Evolutionary conservation across 1,284 basidiomycete species (phyloP).

Genomic region (Boletellus deceptivus): DNA sequence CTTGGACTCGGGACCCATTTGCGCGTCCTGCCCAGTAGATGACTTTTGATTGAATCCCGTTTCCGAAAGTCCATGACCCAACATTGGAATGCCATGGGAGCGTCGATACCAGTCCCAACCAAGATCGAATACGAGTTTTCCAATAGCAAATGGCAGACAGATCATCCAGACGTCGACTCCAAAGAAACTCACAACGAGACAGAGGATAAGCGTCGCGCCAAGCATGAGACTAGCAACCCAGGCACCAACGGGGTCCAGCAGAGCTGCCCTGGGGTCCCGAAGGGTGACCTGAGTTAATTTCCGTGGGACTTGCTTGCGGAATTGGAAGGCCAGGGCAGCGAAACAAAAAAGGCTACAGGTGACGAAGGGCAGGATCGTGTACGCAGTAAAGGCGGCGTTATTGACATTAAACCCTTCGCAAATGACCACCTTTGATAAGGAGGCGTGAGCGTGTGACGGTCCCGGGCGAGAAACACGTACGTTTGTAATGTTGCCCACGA

Average conservation of each 20-base stretch:
- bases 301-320: constrained; percentile 50
- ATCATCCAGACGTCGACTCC: constrained; percentile 77
- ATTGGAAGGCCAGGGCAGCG: constrained; percentile 53
- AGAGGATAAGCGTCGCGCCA: constrained; percentile 47
- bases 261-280: constrained; percentile 45
- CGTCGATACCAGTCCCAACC: constrained; percentile 54
- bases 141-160: constrained; percentile 80
- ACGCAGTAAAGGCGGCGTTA: constrained; percentile 67
- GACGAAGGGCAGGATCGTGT: constrained; percentile 69
- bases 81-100: constrained; percentile 25
- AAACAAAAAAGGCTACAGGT: constrained; percentile 58
- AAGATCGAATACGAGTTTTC: constrained; percentile 71
- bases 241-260: constrained; percentile 51
- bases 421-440: constrained; percentile 44
- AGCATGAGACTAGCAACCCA: constrained; percentile 51
- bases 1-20: not conserved
- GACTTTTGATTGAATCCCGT: constrained; percentile 37
- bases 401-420: constrained; percentile 63
- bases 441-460: not conserved
- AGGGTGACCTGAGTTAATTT: constrained; percentile 39
- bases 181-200: constrained; percentile 56
- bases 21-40: constrained; percentile 45
- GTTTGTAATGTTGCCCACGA: constrained; percentile 75
- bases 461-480: constrained; percentile 27
- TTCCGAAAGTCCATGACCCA: constrained; percentile 1